Evolutionary conservation across 495 filamentous ascomycete species (phyloP).

Genomic region (Penicillium samsonianum): DNA sequence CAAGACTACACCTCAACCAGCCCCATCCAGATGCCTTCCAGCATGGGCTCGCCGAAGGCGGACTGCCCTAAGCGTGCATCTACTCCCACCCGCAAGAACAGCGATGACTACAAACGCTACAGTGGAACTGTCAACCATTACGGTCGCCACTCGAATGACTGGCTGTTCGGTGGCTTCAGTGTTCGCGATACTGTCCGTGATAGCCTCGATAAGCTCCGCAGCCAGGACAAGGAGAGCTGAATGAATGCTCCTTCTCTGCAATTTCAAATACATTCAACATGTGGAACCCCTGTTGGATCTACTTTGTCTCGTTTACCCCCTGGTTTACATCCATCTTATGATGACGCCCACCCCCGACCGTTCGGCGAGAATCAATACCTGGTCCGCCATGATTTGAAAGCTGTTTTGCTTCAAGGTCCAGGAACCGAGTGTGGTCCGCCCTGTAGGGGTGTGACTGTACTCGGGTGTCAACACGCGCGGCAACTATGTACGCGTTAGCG

Average conservation of each 20-base stretch:
- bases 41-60: slow-evolving; percentile 18
- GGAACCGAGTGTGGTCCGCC: background rate
- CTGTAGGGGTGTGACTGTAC: background rate
- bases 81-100: slow-evolving; percentile 28
- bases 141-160: slow-evolving; percentile 53
- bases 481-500: background rate
- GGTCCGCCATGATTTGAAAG: slow-evolving; percentile 3
- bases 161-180: slow-evolving; percentile 53
- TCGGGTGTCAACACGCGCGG: background rate
- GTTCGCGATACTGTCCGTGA: slow-evolving; percentile 48
- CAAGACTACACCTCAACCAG: slow-evolving; percentile 21
- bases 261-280: background rate
- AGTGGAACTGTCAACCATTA: slow-evolving; percentile 46
- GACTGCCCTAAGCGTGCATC: slow-evolving; percentile 24
- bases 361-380: background rate
- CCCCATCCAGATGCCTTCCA: slow-evolving; percentile 26
- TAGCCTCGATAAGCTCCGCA: slow-evolving; percentile 51
- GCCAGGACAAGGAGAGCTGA: slow-evolving; percentile 38
- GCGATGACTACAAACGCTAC: slow-evolving; percentile 44
- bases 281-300: background rate
- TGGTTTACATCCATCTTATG: background rate
- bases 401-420: background rate
- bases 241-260: background rate
- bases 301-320: background rate
- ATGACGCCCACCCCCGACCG: background rate